phyloP scores from a whole-genome alignment of 768 basidiomycete species.

The Mycena vulgaris region DNA sequence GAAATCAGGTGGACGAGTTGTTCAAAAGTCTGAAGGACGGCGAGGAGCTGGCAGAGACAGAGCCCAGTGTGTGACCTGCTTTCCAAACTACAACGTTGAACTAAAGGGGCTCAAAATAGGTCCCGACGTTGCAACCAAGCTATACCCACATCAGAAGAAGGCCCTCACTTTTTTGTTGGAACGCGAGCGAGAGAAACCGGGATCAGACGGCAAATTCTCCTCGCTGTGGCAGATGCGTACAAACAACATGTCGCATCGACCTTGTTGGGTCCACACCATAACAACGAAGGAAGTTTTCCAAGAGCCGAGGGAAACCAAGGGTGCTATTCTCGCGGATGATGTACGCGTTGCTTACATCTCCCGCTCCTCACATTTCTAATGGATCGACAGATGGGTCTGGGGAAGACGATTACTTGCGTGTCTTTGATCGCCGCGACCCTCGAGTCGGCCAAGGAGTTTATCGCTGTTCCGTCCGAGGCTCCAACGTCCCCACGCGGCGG shows the following conservation, averaged over 20 bases:
- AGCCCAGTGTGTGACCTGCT: slow-evolving; percentile 73
- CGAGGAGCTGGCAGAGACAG: slow-evolving; percentile 88
- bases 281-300: slow-evolving; percentile 83
- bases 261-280: slow-evolving; percentile 85
- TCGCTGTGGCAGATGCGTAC: slow-evolving; percentile 79
- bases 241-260: slow-evolving; percentile 62
- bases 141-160: slow-evolving; percentile 99
- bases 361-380: slow-evolving; percentile 28
- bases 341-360: slow-evolving; percentile 63
- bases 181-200: slow-evolving; percentile 79
- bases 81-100: slow-evolving; percentile 33
- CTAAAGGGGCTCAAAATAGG: slow-evolving; percentile 54
- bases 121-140: slow-evolving; percentile 81
- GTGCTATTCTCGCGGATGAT: slow-evolving; percentile 96
- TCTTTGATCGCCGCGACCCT: slow-evolving; percentile 94
- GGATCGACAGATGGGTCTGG: slow-evolving; percentile 89
- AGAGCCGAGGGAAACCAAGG: slow-evolving; percentile 82
- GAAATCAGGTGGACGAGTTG: slow-evolving; percentile 94
- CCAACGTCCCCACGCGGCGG: slow-evolving; percentile 54
- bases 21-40: slow-evolving; percentile 92
- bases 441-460: slow-evolving; percentile 76
- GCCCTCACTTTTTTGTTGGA: slow-evolving; percentile 96
- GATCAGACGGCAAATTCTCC: slow-evolving; percentile 72
- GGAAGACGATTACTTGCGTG: slow-evolving; percentile 97
- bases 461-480: slow-evolving; percentile 65